phyloP scores from a whole-genome alignment of 768 basidiomycete species.

The Podaxis pistillaris region DNA sequence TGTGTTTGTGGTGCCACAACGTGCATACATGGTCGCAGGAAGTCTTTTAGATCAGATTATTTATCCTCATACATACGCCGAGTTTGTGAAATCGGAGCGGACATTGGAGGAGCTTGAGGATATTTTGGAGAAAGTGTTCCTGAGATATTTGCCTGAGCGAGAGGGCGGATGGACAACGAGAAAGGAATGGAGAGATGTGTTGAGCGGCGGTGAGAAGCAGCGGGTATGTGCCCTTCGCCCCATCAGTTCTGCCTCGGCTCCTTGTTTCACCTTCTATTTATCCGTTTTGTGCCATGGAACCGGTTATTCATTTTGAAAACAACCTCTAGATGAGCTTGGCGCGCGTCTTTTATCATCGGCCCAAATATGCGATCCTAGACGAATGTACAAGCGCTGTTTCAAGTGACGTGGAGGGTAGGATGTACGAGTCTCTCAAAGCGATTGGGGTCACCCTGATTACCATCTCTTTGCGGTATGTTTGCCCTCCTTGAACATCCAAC shows the following conservation, averaged over 20 bases:
- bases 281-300: not conserved
- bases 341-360: constrained; percentile 86
- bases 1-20: constrained; percentile 87
- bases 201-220: constrained; percentile 97
- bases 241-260: not conserved
- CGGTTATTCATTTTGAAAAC: not conserved
- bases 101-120: constrained; percentile 69
- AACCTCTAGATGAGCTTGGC: constrained; percentile 74
- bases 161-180: constrained; percentile 89
- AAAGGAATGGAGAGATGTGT: constrained; percentile 96
- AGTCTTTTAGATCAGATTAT: constrained; percentile 91
- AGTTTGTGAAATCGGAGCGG: constrained; percentile 58
- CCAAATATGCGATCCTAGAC: constrained; percentile 82
- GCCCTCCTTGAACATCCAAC: not conserved
- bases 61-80: constrained; percentile 84
- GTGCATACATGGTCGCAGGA: constrained; percentile 90
- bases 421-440: constrained; percentile 92
- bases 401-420: constrained; percentile 91
- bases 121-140: constrained; percentile 78
- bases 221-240: constrained; percentile 31
- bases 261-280: not conserved
- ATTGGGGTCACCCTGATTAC: constrained; percentile 91
- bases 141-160: constrained; percentile 80
- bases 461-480: constrained; percentile 73
- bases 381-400: constrained; percentile 96